Evolutionary conservation across 2,329 filamentous ascomycete genomes (phyloP).

Genomic region (Curvularia sp.): DNA sequence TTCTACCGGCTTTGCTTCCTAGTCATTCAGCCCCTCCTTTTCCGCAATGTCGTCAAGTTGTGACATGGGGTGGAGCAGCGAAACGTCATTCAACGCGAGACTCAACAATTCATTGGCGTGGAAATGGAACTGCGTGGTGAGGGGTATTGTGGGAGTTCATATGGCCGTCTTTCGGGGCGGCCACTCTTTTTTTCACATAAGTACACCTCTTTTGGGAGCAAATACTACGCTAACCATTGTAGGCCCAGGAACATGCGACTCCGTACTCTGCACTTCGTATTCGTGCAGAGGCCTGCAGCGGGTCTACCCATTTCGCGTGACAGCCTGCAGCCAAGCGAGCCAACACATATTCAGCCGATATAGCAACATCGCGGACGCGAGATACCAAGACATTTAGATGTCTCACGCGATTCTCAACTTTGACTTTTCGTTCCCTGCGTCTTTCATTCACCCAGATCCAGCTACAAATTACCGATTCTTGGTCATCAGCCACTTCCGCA

Average conservation of each 20-base stretch:
- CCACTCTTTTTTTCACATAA: slow-evolving; percentile 51
- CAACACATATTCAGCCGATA: slow-evolving; percentile 22
- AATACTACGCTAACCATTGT: slow-evolving; percentile 36
- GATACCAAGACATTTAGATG: not conserved
- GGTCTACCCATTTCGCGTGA: slow-evolving; percentile 5
- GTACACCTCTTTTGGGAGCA: slow-evolving; percentile 34
- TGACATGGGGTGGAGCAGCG: slow-evolving; percentile 23
- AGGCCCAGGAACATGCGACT: not conserved
- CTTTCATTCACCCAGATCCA: not conserved
- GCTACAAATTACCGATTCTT: not conserved
- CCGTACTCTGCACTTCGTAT: slow-evolving; percentile 15
- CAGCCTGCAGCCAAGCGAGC: slow-evolving; percentile 21
- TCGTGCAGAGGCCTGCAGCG: slow-evolving; percentile 6
- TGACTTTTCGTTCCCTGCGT: not conserved
- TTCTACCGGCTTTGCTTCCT: slow-evolving; percentile 22
- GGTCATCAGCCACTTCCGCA: not conserved
- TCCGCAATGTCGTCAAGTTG: slow-evolving; percentile 30
- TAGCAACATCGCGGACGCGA: slow-evolving; percentile 8
- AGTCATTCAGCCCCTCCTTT: slow-evolving; percentile 18
- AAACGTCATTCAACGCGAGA: slow-evolving; percentile 6
- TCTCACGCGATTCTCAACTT: not conserved
- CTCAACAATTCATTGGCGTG: slow-evolving; percentile 18
- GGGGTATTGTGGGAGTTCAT: slow-evolving; percentile 24
- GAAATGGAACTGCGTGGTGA: slow-evolving; percentile 31
- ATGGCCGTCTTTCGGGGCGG: slow-evolving; percentile 40